Evolutionary conservation across 2,329 filamentous ascomycete species (phyloP), one percentile per base, ranked within the genome.

Genomic region (Dactylella cylindrospora): DNA sequence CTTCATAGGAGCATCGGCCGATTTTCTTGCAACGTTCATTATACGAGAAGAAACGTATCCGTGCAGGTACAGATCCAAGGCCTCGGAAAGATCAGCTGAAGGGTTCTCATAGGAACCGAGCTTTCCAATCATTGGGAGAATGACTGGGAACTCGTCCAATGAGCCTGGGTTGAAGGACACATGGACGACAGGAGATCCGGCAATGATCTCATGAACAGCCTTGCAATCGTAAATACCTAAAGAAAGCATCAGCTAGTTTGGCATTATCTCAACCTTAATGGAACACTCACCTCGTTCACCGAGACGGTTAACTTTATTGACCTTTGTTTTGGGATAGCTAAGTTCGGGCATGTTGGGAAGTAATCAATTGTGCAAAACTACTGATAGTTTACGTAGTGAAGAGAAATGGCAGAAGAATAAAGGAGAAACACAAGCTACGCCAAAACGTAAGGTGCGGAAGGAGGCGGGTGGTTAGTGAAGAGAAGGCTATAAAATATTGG

Each of bases 121-220:
- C 68, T 87, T 83, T 45, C 87, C 88, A 68, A 94, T 87, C 88
- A 94, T 91, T 64, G 89, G 89, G 1, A 95, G 78, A 49, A 85
- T 84, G 45, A 82, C 80, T 2, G 88, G 88, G 70, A 90, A 93
- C 0, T 85, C 84, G 47, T 83, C 80, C 36, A 77, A 74, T 0
- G 46, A 54, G 9, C 76, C 76, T 1, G 80, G 76, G 44, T 79
- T 81, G 78, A 94, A 94, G 65, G 88, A 89, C 68, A 94, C 83
- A 74, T 94, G 84, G 12, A 93, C 78, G 43, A 94, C 79, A 29
- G 81, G 82, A n/a, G 80, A 80, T 15, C 77, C 77, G 73, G 91
- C 90, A 73, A 95, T 76, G 69, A 94, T 85, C 55, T 74, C 71
- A 72, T 94, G 86, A 70, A 94, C 88, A 5, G 83, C 81, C 40